Evolutionary conservation across 1,284 basidiomycete species (phyloP).

Genomic region (Xerocomus amazonicus): DNA sequence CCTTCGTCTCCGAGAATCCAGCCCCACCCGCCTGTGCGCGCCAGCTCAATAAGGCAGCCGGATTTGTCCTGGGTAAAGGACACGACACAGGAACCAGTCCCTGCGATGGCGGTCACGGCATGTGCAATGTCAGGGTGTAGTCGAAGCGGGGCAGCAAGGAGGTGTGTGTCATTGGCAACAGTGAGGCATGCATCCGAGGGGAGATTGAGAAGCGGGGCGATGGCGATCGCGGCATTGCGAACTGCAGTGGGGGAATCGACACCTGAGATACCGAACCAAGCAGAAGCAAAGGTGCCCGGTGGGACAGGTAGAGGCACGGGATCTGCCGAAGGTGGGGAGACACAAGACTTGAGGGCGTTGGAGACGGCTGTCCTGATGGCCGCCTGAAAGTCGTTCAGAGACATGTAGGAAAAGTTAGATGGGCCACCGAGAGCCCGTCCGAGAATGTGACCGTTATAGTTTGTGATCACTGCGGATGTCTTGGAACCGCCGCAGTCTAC

Average conservation of each 20-base stretch:
- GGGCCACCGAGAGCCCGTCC: constrained; percentile 63
- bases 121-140: constrained; percentile 51
- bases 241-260: constrained; percentile 66
- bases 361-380: constrained; percentile 49
- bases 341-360: constrained; percentile 49
- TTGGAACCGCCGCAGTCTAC: constrained; percentile 83
- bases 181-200: constrained; percentile 39
- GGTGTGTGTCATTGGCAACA: constrained; percentile 69
- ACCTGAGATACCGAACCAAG: constrained; percentile 76
- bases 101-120: constrained; percentile 65
- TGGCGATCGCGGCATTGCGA: constrained; percentile 18
- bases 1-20: constrained; percentile 83
- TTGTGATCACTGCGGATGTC: constrained; percentile 65
- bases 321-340: constrained; percentile 33
- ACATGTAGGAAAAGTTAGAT: constrained; percentile 66
- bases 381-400: constrained; percentile 43
- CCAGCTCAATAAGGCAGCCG: constrained; percentile 52
- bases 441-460: constrained; percentile 51
- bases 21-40: constrained; percentile 74
- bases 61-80: constrained; percentile 47
- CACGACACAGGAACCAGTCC: constrained; percentile 69
- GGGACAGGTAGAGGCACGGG: constrained; percentile 41
- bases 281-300: constrained; percentile 49
- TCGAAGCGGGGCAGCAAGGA: constrained; percentile 68
- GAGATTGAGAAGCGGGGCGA: constrained; percentile 49